Base-by-base conservation (phyloP, 768 basidiomycete species). In the Chalciporus pseudorubinellus region DNA sequence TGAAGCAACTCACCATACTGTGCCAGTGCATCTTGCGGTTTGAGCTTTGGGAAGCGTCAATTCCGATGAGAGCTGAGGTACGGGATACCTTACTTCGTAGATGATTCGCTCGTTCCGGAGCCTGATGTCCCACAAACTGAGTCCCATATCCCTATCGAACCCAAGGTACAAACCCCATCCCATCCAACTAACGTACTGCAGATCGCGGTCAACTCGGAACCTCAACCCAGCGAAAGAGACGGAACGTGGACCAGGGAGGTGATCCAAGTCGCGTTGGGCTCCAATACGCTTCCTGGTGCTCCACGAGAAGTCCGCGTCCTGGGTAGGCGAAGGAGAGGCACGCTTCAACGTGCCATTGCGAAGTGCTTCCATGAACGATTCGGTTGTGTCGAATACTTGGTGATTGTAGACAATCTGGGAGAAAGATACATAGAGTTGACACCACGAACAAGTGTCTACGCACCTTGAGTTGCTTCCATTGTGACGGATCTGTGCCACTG, bases 121-220 rank as follows among this genome's bases (percentile, higher is more conserved):
- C 4, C 75, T 70, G 43, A 84, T 72, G 59, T 85, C 78, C 79
- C 80, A 85, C 18, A 84, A 64, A 51, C 73, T 77, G 55, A 83
- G 56, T 13, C 82, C 85, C 83, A 85, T 85, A 59, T 86, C 85
- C 24, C 82, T 64, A 49, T 83, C 81, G 59, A 85, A 86, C 44
- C 80, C 77, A 26, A 84, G 70, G 54, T 78, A 84, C 64, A 84
- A 48, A 0, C 74, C 71, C 82, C 82, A 85, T 3, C 81, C 81
- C 80, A 86, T 80, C 84, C 84, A 87, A 40, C 74, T 79, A n/a
- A 86, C 65, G 54, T 79, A 84, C 55, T 80, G 74, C 39, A 70
- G 66, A 33, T 73, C 71, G 20, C 59, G 60, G 57, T 86, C 79
- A 2, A 85, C 77, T 36, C 80, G 70, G 61, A 79, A 85, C 4